Conservation (phyloP, 257 asterid genomes). For the Penstemon barbatus region DNA sequence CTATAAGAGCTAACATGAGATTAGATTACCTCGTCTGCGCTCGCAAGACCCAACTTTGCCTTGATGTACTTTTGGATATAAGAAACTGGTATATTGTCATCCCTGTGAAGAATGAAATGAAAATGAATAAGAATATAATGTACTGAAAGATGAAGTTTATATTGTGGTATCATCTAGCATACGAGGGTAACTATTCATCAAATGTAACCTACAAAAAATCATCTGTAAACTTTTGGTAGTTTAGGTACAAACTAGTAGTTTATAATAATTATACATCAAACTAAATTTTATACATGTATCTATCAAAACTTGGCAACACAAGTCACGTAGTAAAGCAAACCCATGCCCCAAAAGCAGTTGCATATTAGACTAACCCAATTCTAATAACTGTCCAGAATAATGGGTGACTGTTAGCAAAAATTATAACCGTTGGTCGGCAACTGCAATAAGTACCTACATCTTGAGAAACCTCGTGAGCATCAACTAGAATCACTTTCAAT, state of each 20-base stretch:
- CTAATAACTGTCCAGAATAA: slow-evolving; percentile 8
- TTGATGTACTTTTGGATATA: slow-evolving; percentile 77
- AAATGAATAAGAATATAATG: background rate
- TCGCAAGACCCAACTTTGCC: slow-evolving; percentile 74
- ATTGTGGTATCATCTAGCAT: background rate
- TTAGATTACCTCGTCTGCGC: slow-evolving; percentile 73
- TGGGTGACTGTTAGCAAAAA: background rate
- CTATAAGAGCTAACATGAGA: background rate
- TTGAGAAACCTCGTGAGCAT: background rate
- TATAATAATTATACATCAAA: background rate
- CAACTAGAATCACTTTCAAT: slow-evolving; percentile 11
- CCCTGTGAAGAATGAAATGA: slow-evolving; percentile 54
- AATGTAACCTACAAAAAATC: slow-evolving; percentile 8
- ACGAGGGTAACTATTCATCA: background rate
- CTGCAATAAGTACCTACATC: slow-evolving; percentile 1
- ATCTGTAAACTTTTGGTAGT: background rate
- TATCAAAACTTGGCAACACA: background rate
- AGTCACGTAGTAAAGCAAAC: background rate
- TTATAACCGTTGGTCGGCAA: background rate
- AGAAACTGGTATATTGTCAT: slow-evolving; percentile 75
- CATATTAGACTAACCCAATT: slow-evolving; percentile 9
- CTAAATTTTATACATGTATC: background rate
- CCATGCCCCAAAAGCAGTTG: no score
- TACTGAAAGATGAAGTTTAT: slow-evolving; percentile 6
- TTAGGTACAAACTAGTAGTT: slow-evolving; percentile 12